Evolutionary conservation across 2,329 filamentous ascomycete species (phyloP).

Genomic region (Fusarium guadeloupense): DNA sequence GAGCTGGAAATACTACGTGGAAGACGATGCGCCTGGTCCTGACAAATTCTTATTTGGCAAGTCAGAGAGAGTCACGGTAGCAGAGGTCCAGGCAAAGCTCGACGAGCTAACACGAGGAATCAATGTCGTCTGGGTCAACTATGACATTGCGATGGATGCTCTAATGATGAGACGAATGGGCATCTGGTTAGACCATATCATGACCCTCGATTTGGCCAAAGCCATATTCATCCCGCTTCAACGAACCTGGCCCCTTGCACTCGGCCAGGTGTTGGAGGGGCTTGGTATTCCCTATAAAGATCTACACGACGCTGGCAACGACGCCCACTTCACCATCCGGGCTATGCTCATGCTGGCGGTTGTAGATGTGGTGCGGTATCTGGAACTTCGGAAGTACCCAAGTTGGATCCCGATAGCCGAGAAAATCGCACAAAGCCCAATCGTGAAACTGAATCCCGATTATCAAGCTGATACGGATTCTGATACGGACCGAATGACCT

Average conservation of each 20-base stretch:
- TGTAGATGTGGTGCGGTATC: slow-evolving; percentile 45
- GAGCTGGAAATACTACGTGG: slow-evolving; percentile 14
- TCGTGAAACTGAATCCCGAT: background rate
- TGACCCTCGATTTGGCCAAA: slow-evolving; percentile 6
- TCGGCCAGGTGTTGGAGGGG: background rate
- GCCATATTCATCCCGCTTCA: slow-evolving; percentile 6
- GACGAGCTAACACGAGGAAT: background rate
- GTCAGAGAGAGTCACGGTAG: slow-evolving; percentile 2
- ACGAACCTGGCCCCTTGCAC: background rate
- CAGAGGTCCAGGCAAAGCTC: background rate
- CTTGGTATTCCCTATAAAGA: background rate
- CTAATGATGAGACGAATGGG: background rate
- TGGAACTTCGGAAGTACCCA: background rate
- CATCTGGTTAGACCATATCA: background rate
- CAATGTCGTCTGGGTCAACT: slow-evolving; percentile 2
- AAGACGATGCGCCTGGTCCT: background rate
- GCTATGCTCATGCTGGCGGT: slow-evolving; percentile 52
- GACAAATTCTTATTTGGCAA: slow-evolving; percentile 11
- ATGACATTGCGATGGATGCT: slow-evolving; percentile 1
- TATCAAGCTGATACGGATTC: too few relatives aligned
- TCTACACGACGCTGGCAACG: slow-evolving; percentile 40
- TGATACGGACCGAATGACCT: too few relatives aligned
- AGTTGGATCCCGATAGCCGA: slow-evolving; percentile 11
- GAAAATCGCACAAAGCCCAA: slow-evolving; percentile 6
- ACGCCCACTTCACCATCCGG: slow-evolving; percentile 47